Evolutionary conservation across 352 stramenopile genomes (phyloP).

Genomic region (Plasmopara muralis): DNA sequence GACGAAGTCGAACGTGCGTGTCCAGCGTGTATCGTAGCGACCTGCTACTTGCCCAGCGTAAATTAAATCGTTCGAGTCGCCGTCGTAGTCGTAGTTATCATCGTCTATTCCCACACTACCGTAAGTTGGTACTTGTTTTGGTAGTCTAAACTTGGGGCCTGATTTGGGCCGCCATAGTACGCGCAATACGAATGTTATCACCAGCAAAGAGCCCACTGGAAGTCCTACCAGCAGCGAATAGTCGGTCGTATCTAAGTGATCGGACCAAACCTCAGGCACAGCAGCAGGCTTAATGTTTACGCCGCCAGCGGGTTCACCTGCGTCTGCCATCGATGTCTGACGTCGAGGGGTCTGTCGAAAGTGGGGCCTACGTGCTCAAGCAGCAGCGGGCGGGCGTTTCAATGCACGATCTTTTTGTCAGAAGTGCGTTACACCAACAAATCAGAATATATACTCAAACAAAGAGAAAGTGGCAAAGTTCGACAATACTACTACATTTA

Average conservation of each 20-base stretch:
- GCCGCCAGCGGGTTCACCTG: slow-evolving; percentile 3
- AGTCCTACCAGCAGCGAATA: slow-evolving; percentile 64
- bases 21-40: slow-evolving; percentile 80
- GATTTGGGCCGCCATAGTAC: slow-evolving; percentile 67
- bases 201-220: slow-evolving; percentile 49
- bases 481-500: too few species aligned
- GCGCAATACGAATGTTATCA: slow-evolving; percentile 54
- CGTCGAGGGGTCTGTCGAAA: background rate
- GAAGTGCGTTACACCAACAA: slow-evolving; percentile 22
- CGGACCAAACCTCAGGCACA: slow-evolving; percentile 42
- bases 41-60: slow-evolving; percentile 73
- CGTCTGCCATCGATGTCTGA: slow-evolving; percentile 10
- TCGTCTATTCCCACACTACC: slow-evolving; percentile 60
- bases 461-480: slow-evolving; percentile 10
- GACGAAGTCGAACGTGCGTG: slow-evolving; percentile 76
- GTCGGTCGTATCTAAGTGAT: slow-evolving; percentile 46
- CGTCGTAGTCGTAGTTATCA: slow-evolving; percentile 66
- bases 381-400: slow-evolving; percentile 6
- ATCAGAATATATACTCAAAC: slow-evolving; percentile 24
- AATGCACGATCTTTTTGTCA: slow-evolving; percentile 22
- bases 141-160: slow-evolving; percentile 71
- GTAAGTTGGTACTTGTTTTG: slow-evolving; percentile 76
- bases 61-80: slow-evolving; percentile 76
- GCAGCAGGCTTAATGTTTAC: slow-evolving; percentile 2
- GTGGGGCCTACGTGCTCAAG: slow-evolving; percentile 1